phyloP scores from a whole-genome alignment of 495 filamentous ascomycete species.

The Aspergillus olivimuriae region DNA sequence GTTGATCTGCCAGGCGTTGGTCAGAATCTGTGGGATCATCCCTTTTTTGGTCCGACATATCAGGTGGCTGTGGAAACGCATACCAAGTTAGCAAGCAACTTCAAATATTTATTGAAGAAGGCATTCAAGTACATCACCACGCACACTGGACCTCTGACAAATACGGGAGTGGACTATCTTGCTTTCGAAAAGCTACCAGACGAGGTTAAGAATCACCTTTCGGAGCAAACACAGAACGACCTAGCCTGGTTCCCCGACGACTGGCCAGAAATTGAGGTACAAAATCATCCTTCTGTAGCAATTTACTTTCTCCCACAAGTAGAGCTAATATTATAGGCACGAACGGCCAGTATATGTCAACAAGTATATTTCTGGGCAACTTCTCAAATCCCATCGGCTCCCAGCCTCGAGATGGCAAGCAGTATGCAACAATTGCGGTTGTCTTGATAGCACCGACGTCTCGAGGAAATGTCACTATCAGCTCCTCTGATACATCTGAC shows the following conservation, averaged over 20 bases:
- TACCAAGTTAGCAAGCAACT: conserved; percentile 16
- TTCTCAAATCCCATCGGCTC: conserved; percentile 33
- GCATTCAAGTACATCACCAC: conserved; percentile 5
- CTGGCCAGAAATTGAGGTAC: conserved; percentile 54
- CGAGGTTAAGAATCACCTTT: conserved; percentile 13
- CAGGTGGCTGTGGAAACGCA: conserved; percentile 35
- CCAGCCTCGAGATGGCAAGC: conserved; percentile 29
- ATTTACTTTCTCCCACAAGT: no score
- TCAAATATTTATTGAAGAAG: conserved; percentile 6
- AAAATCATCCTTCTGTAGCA: no score
- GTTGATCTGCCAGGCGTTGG: conserved; percentile 44
- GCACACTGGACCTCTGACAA: conserved; percentile 34
- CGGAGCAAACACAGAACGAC: conserved; percentile 12
- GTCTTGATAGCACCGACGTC: conserved; percentile 41
- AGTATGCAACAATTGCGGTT: conserved; percentile 42
- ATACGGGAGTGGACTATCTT: conserved; percentile 37
- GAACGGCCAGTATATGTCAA: conserved; percentile 22
- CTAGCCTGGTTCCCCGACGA: conserved; percentile 41
- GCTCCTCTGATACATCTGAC: conserved; percentile 29
- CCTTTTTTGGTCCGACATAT: conserved; percentile 28
- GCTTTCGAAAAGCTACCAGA: conserved; percentile 44
- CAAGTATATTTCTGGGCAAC: conserved; percentile 33
- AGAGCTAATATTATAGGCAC: conserved; percentile 3
- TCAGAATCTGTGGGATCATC: conserved; percentile 44
- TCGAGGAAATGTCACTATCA: conserved; percentile 50